These are phyloP conservation scores for Aspergillus pseudotamarii DNA, from an alignment of 2,329 filamentous ascomycete species.

Conservation along the genomic window DNA sequence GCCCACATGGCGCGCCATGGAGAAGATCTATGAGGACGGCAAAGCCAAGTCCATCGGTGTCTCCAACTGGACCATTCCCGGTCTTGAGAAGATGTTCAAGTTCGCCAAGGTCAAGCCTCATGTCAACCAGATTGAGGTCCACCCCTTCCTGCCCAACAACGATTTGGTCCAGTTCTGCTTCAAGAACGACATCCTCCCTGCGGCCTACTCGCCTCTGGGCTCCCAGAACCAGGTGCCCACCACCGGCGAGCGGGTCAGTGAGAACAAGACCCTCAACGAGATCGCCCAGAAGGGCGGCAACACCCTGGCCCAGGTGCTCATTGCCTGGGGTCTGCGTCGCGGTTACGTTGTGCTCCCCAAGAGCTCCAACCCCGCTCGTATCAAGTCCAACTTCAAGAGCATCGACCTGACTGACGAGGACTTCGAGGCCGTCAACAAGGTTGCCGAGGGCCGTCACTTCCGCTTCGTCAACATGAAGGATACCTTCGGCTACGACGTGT, in stretches of 20 bases:
- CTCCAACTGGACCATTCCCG: conserved; percentile 68
- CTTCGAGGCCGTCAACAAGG: conserved; percentile 62
- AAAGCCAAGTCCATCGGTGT: conserved; percentile 73
- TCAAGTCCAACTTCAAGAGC: conserved; percentile 69
- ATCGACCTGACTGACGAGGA: conserved; percentile 62
- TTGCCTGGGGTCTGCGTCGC: conserved; percentile 67
- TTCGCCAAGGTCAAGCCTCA: conserved; percentile 47
- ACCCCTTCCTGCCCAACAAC: conserved; percentile 52
- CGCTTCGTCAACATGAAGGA: conserved; percentile 84
- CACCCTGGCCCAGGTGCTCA: conserved; percentile 63
- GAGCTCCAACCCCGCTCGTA: conserved; percentile 67
- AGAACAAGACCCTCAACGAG: conserved; percentile 61
- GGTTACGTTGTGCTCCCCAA: conserved; percentile 71
- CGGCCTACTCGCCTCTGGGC: conserved; percentile 54
- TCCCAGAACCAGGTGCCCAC: conserved; percentile 70
- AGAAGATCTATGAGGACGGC: conserved; percentile 61
- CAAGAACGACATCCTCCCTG: conserved; percentile 43
- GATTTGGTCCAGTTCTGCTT: conserved; percentile 48
- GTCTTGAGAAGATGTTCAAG: conserved; percentile 51
- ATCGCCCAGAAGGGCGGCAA: conserved; percentile 61
- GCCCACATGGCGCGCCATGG: conserved; percentile 68
- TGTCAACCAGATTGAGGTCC: conserved; percentile 51
- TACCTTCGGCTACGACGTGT: conserved; percentile 74
- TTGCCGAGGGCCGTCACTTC: conserved; percentile 67
- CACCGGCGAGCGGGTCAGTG: conserved; percentile 67